Evolutionary conservation across 1,139 yeast genomes (phyloP).

Genomic region (Suhomyces chickasaworum): DNA sequence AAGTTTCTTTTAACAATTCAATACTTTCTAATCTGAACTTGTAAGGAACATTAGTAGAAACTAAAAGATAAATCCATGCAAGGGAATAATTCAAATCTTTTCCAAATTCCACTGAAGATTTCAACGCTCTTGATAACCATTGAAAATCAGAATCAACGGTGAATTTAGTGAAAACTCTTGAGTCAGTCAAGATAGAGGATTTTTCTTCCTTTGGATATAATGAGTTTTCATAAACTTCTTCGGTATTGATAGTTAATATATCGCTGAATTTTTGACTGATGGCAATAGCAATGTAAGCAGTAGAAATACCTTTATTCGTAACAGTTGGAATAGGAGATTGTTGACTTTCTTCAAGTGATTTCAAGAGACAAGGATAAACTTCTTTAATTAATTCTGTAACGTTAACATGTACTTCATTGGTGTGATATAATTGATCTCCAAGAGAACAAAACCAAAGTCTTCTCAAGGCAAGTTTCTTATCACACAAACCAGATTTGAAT

Average conservation of each 20-base stretch:
- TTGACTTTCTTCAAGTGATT: conserved; percentile 46
- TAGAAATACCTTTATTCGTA: conserved; percentile 49
- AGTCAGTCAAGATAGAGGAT: conserved; percentile 45
- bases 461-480: conserved; percentile 62
- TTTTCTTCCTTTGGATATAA: conserved; percentile 37
- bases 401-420: conserved; percentile 4
- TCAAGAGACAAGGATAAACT: conserved; percentile 33
- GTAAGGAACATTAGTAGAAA: conserved; percentile 40
- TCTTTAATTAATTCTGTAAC: conserved; percentile 17
- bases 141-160: conserved; percentile 41
- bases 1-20: conserved; percentile 27
- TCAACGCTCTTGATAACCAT: conserved; percentile 56
- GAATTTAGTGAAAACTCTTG: conserved; percentile 54
- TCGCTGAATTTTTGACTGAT: conserved; percentile 14
- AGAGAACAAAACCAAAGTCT: conserved; percentile 67
- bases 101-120: conserved; percentile 18
- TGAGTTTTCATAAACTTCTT: conserved; percentile 25
- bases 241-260: conserved; percentile 15
- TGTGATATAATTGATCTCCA: conserved; percentile 30
- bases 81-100: conserved; percentile 24
- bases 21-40: conserved; percentile 35
- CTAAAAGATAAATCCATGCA: conserved; percentile 47
- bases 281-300: conserved; percentile 47
- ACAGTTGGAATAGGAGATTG: conserved; percentile 52
- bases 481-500: conserved; percentile 60